These are phyloP conservation scores for Aureobasidium mangrovei DNA, from an alignment of 2,329 filamentous ascomycete species.

Conservation along the genomic window DNA sequence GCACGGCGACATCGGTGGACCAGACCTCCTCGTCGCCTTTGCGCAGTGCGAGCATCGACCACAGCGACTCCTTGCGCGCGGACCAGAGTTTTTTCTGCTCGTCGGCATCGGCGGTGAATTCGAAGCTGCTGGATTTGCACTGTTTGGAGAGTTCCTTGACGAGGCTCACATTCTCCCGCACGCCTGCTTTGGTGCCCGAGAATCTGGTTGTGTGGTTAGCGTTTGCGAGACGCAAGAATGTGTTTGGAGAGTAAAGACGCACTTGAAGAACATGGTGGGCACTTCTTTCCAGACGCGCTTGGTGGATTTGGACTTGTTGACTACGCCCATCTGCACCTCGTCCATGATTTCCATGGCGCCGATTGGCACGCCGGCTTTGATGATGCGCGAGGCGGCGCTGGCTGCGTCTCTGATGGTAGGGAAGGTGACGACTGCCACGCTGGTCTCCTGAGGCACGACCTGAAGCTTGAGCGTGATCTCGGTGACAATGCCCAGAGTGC, in stretches of 20 bases:
- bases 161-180: constrained; percentile 64
- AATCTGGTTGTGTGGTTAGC: constrained; percentile 36
- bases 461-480: constrained; percentile 75
- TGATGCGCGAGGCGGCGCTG: constrained; percentile 63
- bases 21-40: constrained; percentile 50
- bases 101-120: constrained; percentile 45
- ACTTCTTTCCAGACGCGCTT: constrained; percentile 64
- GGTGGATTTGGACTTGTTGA: constrained; percentile 65
- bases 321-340: constrained; percentile 76
- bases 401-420: constrained; percentile 69
- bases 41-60: constrained; percentile 51
- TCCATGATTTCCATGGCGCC: constrained; percentile 82
- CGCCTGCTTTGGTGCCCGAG: constrained; percentile 66
- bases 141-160: constrained; percentile 59
- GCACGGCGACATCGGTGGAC: constrained; percentile 54
- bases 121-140: constrained; percentile 48
- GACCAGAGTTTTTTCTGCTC: constrained; percentile 52
- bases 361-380: constrained; percentile 64
- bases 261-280: constrained; percentile 78
- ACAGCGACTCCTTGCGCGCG: constrained; percentile 51
- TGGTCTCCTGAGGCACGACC: constrained; percentile 65
- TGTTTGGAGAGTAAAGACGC: constrained; percentile 17
- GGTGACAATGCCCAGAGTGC: constrained; percentile 71
- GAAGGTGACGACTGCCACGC: constrained; percentile 73
- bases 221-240: neutral